A percentile compares a stretch with the other conserved stretches of the same genome.
Evolutionary conservation across 2,329 filamentous ascomycete species (phyloP).

Genomic region (Exserohilum turcica): DNA sequence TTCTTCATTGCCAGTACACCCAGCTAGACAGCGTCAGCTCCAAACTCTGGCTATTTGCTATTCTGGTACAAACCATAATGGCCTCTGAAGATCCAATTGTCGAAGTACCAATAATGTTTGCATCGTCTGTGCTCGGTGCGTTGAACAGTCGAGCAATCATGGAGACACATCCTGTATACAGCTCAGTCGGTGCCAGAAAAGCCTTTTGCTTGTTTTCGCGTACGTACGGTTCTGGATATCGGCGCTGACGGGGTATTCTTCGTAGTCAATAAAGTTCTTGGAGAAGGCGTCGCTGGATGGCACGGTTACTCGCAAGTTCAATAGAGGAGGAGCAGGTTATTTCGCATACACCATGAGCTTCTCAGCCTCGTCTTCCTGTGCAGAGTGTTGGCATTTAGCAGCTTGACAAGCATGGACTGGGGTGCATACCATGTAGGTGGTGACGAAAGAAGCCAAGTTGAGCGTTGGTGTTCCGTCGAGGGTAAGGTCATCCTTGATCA

Average conservation of each 20-base stretch:
- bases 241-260: constrained; percentile 57
- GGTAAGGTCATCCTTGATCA: constrained; percentile 89
- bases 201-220: constrained; percentile 68
- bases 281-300: constrained; percentile 70
- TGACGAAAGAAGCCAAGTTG: constrained; percentile 90
- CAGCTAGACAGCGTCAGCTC: constrained; percentile 51
- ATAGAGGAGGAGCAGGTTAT: background rate
- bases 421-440: constrained; percentile 81
- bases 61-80: constrained; percentile 53
- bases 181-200: constrained; percentile 56
- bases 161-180: constrained; percentile 43
- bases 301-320: constrained; percentile 7
- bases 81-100: constrained; percentile 89
- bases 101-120: constrained; percentile 80
- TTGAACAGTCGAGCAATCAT: constrained; percentile 81
- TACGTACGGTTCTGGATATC: constrained; percentile 72
- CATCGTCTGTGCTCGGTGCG: constrained; percentile 64
- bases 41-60: background rate
- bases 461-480: constrained; percentile 70
- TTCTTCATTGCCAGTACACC: constrained; percentile 91
- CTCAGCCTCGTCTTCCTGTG: constrained; percentile 87
- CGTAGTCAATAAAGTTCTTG: constrained; percentile 78
- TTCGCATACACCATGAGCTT: constrained; percentile 81
- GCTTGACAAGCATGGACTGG: constrained; percentile 34
- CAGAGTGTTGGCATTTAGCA: background rate